Evolutionary conservation across 768 basidiomycete genomes (phyloP).

Genomic region (Trametes punicea): DNA sequence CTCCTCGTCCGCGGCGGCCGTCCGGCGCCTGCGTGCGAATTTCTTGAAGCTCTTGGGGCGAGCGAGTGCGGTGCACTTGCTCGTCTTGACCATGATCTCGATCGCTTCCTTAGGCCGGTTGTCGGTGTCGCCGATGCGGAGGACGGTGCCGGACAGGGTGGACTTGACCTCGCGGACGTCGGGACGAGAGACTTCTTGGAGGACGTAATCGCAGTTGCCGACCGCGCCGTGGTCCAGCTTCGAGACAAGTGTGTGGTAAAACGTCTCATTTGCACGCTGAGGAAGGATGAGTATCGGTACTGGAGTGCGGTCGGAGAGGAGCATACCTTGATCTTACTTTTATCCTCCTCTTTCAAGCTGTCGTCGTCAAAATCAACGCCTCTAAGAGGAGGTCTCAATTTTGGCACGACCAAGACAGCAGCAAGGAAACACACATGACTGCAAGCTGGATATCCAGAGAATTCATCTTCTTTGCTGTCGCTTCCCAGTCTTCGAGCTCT

Average conservation of each 20-base stretch:
- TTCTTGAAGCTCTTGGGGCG: constrained; percentile 80
- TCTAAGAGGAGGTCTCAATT: constrained; percentile 37
- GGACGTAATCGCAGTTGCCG: constrained; percentile 63
- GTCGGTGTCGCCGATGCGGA: constrained; percentile 78
- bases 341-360: constrained; percentile 64
- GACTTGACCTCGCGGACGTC: constrained; percentile 71
- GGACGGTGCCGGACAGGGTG: constrained; percentile 52
- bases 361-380: constrained; percentile 88
- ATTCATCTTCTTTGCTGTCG: constrained; percentile 63
- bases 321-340: constrained; percentile 68
- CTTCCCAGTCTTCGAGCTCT: constrained; percentile 74
- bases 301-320: not conserved
- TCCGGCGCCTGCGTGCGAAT: constrained; percentile 44
- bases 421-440: constrained; percentile 56
- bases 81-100: constrained; percentile 67
- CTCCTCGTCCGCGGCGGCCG: constrained; percentile 28
- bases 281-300: constrained; percentile 2
- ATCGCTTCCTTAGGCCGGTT: constrained; percentile 66
- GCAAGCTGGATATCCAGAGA: constrained; percentile 53
- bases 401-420: constrained; percentile 1
- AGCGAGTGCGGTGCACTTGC: constrained; percentile 74
- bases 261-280: constrained; percentile 72
- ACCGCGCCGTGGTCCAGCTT: constrained; percentile 48
- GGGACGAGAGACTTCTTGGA: constrained; percentile 57
- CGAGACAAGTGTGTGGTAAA: constrained; percentile 50